Percentiles rank a stretch among this genome's conserved stretches.
These are phyloP conservation scores for Exophiala lecanii-corni DNA, from an alignment of 2,329 filamentous ascomycete genomes.

Conservation along the genomic window DNA sequence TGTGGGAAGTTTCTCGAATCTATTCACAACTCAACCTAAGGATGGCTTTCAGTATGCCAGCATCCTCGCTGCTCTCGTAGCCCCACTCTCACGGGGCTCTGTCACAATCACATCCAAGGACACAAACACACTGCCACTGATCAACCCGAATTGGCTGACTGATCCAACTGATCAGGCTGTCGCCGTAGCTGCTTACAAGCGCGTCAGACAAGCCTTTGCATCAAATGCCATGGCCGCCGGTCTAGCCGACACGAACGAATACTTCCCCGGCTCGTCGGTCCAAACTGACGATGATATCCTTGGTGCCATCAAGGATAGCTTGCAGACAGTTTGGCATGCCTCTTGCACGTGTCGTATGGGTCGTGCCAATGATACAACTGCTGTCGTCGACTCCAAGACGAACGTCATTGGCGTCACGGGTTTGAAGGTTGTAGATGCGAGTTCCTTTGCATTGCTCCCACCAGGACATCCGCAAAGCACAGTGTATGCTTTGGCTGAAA, in stretches of 20 bases:
- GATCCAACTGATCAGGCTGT: constrained; percentile 13
- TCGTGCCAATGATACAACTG: constrained; percentile 27
- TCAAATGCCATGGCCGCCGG: not conserved
- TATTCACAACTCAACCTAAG: not conserved
- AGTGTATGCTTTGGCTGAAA: constrained; percentile 33
- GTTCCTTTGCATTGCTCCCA: constrained; percentile 31
- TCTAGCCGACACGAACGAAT: not conserved
- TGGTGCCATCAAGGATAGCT: not conserved
- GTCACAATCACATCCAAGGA: constrained; percentile 8
- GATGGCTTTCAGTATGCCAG: not conserved
- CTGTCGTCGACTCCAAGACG: constrained; percentile 30
- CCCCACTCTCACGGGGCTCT: not conserved
- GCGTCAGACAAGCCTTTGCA: constrained; percentile 4
- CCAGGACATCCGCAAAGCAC: constrained; percentile 34
- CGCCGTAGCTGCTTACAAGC: constrained; percentile 13
- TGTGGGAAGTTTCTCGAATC: constrained; percentile 29
- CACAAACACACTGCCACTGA: constrained; percentile 17
- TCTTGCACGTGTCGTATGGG: constrained; percentile 35
- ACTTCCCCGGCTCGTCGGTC: not conserved
- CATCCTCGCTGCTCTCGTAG: not conserved
- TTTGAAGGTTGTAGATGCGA: constrained; percentile 33
- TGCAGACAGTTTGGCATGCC: constrained; percentile 24
- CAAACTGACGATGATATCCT: not conserved
- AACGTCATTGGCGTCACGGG: constrained; percentile 29
- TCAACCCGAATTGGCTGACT: constrained; percentile 17